Evolutionary conservation across 2,329 filamentous ascomycete species (phyloP), one percentile per base, ranked within the genome.

Genomic region (Apiospora koreana): DNA sequence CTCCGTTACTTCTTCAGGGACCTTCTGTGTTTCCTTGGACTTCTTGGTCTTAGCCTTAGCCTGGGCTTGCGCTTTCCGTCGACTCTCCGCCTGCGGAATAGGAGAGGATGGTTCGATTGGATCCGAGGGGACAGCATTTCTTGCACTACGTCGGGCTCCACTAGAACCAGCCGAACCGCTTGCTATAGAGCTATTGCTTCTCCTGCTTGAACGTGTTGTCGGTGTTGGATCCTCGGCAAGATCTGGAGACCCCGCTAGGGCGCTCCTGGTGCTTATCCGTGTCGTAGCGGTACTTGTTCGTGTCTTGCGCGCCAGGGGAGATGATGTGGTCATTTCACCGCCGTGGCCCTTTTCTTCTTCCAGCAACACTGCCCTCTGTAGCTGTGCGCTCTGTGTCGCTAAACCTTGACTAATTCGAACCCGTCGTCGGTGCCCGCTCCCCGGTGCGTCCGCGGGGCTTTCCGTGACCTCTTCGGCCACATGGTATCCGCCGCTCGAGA

Each of bases 381-480:
- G 75, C n/a, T 81, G 80, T 0, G 80, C 77, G 28, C 82, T 85
- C 3, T 82, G 84, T 1, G 79, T 81, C 9, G 83, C 71, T 1
- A 79, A 79, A 0, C 67, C 72, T 50, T 78, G 80, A 43, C 77
- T 79, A 9, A 79, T 75, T 18, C 76, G 78, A 18, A 86, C 75
- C 3, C 76, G 81, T 35, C 83, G 82, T 66, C 87, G 80, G 10
- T 82, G 83, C 1, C 87, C 88, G 72, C 87, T 89, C 2, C 88
- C 88, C 0, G 88, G 88, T 18, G 87, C 87, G 73, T 86, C 77
- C 10, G 74, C 79, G 0, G 89, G 88, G 69, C 87, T 89, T 74
- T 90, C 87, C 45, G 79, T 81, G 18, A 88, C 81, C 75, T 87
- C 85, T 65, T 86, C 83, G 21, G 75, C 72, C 3, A 74, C 45